Conservation (phyloP, 2,329 filamentous ascomycete species). For the Diaporthe sp. region DNA sequence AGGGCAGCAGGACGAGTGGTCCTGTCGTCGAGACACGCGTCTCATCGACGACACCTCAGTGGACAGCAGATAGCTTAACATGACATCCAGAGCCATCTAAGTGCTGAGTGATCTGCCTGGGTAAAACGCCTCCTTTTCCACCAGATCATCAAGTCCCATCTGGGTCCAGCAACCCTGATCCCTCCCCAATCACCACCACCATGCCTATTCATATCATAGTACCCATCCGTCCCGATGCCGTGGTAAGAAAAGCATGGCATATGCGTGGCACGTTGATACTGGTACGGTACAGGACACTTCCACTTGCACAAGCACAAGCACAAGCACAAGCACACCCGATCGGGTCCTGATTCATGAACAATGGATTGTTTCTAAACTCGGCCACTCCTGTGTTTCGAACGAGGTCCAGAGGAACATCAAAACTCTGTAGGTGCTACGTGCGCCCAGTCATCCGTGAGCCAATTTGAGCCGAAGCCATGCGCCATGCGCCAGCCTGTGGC, state of each 20-base stretch:
- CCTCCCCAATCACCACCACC: neutral
- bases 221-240: neutral
- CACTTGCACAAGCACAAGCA: neutral
- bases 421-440: neutral
- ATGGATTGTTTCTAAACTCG: slow-evolving; percentile 22
- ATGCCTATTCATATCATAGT: neutral
- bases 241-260: neutral
- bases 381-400: slow-evolving; percentile 8
- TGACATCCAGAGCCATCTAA: neutral
- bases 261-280: neutral
- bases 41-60: slow-evolving; percentile 5
- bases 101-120: neutral
- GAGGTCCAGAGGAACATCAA: neutral
- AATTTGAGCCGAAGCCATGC: neutral
- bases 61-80: neutral
- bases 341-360: slow-evolving; percentile 5
- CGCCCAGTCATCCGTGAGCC: neutral
- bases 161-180: neutral
- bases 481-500: neutral
- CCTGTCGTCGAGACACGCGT: slow-evolving; percentile 22
- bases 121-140: neutral
- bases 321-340: neutral
- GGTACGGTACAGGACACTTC: neutral
- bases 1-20: neutral
- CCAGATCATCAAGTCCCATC: neutral